These are phyloP conservation scores for Starmerella kuoi DNA, from an alignment of 805 yeast species.

Conservation along the genomic window DNA sequence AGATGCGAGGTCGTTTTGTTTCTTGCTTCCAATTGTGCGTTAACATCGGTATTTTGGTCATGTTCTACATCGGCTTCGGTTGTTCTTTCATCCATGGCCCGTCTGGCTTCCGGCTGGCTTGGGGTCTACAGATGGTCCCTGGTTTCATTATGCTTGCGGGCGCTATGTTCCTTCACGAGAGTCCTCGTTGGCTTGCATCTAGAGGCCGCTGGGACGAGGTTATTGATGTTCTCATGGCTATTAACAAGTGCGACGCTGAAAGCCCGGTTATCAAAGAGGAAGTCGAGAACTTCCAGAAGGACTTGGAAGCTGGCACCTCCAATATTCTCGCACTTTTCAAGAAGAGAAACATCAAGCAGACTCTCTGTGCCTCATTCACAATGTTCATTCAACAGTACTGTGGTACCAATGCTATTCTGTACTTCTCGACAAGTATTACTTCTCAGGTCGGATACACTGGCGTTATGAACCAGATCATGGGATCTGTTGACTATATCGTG, in stretches of 20 bases:
- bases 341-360: conserved; percentile 28
- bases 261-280: conserved; percentile 29
- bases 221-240: conserved; percentile 39
- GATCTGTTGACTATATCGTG: conserved; percentile 41
- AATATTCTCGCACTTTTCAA: conserved; percentile 39
- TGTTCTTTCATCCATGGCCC: conserved; percentile 29
- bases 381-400: conserved; percentile 83
- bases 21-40: conserved; percentile 60
- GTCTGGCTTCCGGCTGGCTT: conserved; percentile 62
- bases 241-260: conserved; percentile 29
- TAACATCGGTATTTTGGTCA: conserved; percentile 61
- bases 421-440: conserved; percentile 78
- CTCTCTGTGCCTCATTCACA: conserved; percentile 53
- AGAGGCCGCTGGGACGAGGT: conserved; percentile 49
- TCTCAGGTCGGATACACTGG: conserved; percentile 42
- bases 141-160: conserved; percentile 52
- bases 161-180: conserved; percentile 56
- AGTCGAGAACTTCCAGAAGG: conserved; percentile 33
- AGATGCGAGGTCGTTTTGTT: conserved; percentile 61
- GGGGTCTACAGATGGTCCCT: conserved; percentile 62
- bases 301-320: conserved; percentile 24
- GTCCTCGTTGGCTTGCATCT: conserved; percentile 59
- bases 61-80: conserved; percentile 49
- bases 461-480: conserved; percentile 50
- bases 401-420: conserved; percentile 82